phyloP scores from a whole-genome alignment of 2,329 filamentous ascomycete species.

The Fusarium agapanthi region DNA sequence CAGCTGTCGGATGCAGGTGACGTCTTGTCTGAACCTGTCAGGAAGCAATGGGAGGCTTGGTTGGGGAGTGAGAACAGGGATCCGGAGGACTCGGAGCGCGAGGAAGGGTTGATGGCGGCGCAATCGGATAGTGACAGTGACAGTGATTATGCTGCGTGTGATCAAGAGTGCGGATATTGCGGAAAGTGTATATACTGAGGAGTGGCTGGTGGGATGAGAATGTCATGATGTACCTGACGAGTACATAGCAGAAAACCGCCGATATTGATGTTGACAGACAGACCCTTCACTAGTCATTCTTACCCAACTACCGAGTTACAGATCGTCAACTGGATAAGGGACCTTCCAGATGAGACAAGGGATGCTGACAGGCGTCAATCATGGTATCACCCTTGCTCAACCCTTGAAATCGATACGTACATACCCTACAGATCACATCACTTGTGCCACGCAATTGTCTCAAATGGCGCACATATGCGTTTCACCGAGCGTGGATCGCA shows the following conservation, averaged over 20 bases:
- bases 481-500: constrained; percentile 34
- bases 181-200: constrained; percentile 35
- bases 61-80: constrained; percentile 5
- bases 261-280: background rate
- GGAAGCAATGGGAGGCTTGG: constrained; percentile 40
- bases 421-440: constrained; percentile 16
- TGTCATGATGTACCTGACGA: background rate
- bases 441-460: constrained; percentile 35
- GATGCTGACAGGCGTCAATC: background rate
- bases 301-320: background rate
- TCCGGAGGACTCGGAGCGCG: background rate
- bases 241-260: background rate
- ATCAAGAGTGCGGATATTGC: constrained; percentile 44
- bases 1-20: constrained; percentile 35
- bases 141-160: constrained; percentile 40
- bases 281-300: background rate
- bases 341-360: constrained; percentile 14
- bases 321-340: background rate
- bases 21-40: constrained; percentile 36
- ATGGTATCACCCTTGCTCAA: background rate
- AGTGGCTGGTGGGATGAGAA: background rate
- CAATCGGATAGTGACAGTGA: constrained; percentile 18
- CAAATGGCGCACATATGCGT: constrained; percentile 24
- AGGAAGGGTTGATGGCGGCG: constrained; percentile 4
- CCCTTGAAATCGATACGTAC: constrained; percentile 6